phyloP scores from a whole-genome alignment of 2,329 filamentous ascomycete species.

The Hymenoscyphus salicellus region DNA sequence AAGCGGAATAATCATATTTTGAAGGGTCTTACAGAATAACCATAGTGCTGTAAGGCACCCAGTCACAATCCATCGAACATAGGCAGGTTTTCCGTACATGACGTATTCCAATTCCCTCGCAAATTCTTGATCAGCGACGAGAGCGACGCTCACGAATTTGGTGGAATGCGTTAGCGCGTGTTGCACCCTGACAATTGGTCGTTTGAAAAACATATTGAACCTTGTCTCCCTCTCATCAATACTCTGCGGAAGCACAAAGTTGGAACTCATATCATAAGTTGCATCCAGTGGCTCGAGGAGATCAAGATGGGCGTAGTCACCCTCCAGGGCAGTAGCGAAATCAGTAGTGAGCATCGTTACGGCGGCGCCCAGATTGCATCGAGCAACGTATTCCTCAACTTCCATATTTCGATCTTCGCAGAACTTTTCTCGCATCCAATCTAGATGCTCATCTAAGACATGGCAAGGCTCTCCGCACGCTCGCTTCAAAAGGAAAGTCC shows the following conservation, averaged over 20 bases:
- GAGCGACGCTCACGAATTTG: constrained; percentile 44
- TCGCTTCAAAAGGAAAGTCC: constrained; percentile 12
- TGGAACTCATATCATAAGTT: constrained; percentile 9
- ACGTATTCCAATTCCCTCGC: constrained; percentile 43
- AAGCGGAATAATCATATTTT: constrained; percentile 2
- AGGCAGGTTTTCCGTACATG: neutral
- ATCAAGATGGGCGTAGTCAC: constrained; percentile 1
- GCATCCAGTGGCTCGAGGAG: constrained; percentile 7
- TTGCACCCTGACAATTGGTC: neutral
- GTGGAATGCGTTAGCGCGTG: constrained; percentile 8
- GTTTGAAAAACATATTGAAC: constrained; percentile 2
- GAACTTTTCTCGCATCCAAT: constrained; percentile 36
- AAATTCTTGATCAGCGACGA: constrained; percentile 45
- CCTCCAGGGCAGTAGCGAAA: constrained; percentile 12
- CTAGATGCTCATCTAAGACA: constrained; percentile 40
- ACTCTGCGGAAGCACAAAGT: neutral
- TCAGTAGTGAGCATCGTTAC: constrained; percentile 39
- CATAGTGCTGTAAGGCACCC: constrained; percentile 29
- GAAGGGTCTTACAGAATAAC: constrained; percentile 2
- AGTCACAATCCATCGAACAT: constrained; percentile 36
- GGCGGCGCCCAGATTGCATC: constrained; percentile 48
- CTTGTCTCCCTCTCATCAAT: neutral
- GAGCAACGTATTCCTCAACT: constrained; percentile 45
- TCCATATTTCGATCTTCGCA: constrained; percentile 17
- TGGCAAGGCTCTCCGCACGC: constrained; percentile 33